These are phyloP conservation scores for Candolleomyces aberdarensis DNA, from an alignment of 768 basidiomycete genomes.

Conservation along the genomic window DNA sequence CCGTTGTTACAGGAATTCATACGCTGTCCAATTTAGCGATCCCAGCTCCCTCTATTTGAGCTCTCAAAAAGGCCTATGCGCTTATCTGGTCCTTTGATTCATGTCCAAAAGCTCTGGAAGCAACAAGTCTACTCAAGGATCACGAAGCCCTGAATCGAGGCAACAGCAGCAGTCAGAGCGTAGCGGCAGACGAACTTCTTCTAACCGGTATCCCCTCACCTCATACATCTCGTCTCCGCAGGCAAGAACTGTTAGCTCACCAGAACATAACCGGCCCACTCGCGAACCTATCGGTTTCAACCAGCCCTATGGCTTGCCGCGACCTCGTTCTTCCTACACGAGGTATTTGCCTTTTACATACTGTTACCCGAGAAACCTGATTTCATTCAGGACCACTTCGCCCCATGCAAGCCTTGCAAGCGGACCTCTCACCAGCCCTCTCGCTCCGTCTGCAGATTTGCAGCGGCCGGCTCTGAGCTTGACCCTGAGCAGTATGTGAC, in stretches of 20 bases:
- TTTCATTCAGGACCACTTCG: too few species aligned
- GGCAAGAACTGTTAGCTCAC: neutral
- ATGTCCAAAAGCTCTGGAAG: conserved; percentile 6
- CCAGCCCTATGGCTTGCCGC: neutral
- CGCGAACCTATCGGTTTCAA: neutral
- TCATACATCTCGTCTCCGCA: neutral
- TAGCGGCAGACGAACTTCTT: neutral
- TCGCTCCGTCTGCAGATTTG: neutral
- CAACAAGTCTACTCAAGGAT: neutral
- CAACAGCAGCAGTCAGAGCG: neutral
- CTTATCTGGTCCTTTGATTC: neutral
- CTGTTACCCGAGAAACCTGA: too few species aligned
- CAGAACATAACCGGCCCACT: neutral
- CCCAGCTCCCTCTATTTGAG: neutral
- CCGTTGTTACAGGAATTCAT: neutral
- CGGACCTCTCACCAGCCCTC: too few species aligned
- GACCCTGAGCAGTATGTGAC: neutral
- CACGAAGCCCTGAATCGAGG: too few species aligned
- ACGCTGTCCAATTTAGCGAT: neutral
- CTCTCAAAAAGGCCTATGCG: neutral
- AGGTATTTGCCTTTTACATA: neutral
- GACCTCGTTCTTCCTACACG: neutral
- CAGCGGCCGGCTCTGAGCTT: neutral
- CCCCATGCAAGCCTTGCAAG: too few species aligned
- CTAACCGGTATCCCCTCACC: neutral